Base-by-base conservation (phyloP, 2,329 filamentous ascomycete species). In the Alternaria triticimaculans region DNA sequence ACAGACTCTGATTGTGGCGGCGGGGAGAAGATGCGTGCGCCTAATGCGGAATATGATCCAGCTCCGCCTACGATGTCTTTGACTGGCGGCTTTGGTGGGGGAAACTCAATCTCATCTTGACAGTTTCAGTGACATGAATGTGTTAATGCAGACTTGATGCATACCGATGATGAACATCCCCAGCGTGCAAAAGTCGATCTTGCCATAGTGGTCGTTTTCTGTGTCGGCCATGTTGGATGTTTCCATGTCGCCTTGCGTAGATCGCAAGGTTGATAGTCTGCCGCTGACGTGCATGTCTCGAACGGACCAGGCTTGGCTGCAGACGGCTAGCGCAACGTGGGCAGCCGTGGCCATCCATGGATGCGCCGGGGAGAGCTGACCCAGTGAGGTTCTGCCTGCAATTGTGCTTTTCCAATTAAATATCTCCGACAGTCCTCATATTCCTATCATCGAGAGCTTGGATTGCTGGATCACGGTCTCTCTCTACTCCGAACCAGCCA, bases 91-190 rank as follows among this genome's bases (percentile, higher is more conserved):
- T 83, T 89, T 45, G 91, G 88, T 4, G 90, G 89, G 30, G 88
- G 84, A 74, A 93, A 97, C 72, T 97, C 92, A 73, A 98, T 98
- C 64, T 97, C 93, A 84, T 98, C 94, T 95, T 55, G 25, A 18
- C 25, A 82, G 20, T 37, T 44, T 62, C 20, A 62, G 60, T 41
- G 21, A 30, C 37, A 15, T 54, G 43, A 53, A 57, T 18, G 60
- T 64, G 67, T 65, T 72, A 56, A 59, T 25, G 51, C 23, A 44
- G 46, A 26, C 58, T 73, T 69, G 50, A 21, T 3, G 43, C 53
- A 37, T 82, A 87, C 87, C 87, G 63, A 89, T 86, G 65, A 89
- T 89, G 80, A 89, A 88, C 87, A 89, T 89, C 72, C 87, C 87
- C 63, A 89, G 76, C 1, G 87, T 88, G 76, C 84, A 86, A 67